These are phyloP conservation scores for Pythium chondricola DNA, from an alignment of 352 stramenopile species.

Conservation along the genomic window DNA sequence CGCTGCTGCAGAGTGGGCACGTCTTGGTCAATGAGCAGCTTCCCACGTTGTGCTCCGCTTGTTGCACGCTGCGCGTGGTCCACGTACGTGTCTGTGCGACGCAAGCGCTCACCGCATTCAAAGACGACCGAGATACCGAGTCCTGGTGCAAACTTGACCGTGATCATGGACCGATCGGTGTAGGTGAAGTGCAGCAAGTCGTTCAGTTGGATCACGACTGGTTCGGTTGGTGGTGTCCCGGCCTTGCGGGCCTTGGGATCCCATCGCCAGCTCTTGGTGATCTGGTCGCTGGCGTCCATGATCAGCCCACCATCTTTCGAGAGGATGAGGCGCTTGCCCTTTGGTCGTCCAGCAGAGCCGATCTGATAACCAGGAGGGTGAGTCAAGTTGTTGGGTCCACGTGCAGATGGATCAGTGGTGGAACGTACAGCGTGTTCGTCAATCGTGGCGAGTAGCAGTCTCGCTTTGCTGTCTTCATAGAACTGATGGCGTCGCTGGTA, in stretches of 20 bases:
- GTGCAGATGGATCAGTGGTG: too few species aligned
- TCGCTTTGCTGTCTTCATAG: conserved; percentile 57
- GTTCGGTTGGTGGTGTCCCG: conserved; percentile 42
- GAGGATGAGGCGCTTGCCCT: conserved; percentile 55
- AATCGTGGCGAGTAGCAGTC: conserved; percentile 48
- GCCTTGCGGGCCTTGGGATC: conserved; percentile 56
- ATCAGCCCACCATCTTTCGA: conserved; percentile 61
- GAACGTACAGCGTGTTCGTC: conserved; percentile 63
- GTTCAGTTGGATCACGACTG: conserved; percentile 69
- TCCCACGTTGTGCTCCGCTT: conserved; percentile 37
- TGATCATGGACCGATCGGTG: conserved; percentile 52
- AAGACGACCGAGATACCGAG: conserved; percentile 61
- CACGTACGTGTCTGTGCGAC: conserved; percentile 67
- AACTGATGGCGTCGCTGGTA: conserved; percentile 64
- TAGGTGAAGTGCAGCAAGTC: conserved; percentile 66
- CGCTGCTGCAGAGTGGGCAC: conserved; percentile 54
- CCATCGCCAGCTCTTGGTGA: conserved; percentile 66
- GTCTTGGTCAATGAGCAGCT: conserved; percentile 51
- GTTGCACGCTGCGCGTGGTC: conserved; percentile 36
- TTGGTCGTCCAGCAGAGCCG: conserved; percentile 43
- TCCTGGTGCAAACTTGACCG: conserved; percentile 50
- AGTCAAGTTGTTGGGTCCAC: too few species aligned
- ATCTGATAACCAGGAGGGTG: conserved; percentile 34
- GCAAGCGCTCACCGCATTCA: conserved; percentile 60
- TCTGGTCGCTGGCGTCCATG: conserved; percentile 36